Evolutionary conservation across 2,329 filamentous ascomycete species (phyloP), one percentile per base, ranked within the genome.

Genomic region (Exophiala lecanii-corni): DNA sequence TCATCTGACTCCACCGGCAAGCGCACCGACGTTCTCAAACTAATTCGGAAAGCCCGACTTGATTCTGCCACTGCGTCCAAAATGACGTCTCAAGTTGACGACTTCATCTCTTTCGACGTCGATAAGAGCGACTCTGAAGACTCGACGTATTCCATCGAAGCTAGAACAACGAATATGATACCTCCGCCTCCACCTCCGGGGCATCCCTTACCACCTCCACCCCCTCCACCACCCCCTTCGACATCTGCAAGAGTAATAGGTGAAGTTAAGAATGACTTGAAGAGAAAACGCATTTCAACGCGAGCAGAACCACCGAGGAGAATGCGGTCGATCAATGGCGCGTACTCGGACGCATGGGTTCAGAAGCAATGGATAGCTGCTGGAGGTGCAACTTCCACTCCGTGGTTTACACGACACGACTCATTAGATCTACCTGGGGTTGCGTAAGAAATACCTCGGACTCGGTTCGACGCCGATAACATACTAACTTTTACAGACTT

Each of bases 41-140:
- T 95, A 48, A 96, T 97, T 55, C 82, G 89, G 55, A 96, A 95
- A 60, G 87, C 89, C 2, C 86, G 89, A 36, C 72, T 89, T 23
- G 73, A 79, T 16, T 71, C 75, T 1, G 75, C 81, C 35, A 72
- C 75, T 1, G 62, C 64, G 9, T 74, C 74, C 16, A 83, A 85
- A 45, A 36, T 33, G 13, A 30, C 26, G 2, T 19, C 41, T 3
- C 39, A 40, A 15, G 12, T 41, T 13, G 46, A 53, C 13, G 91
- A 98, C 54, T 97, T 96, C 60, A 95, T 98, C 42, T 94, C 91
- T 0, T 86, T 91, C 47, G 84, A 82, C 53, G 75, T 76, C 18
- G 72, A 76, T 30, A 68, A 69, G 1, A 57, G 62, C 18, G 54
- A 59, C 18, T 39, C 43, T 32, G 45, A 53, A 47, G 43, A 32